Evolutionary conservation across 2,329 filamentous ascomycete genomes (phyloP).

Genomic region (Phyllosticta ampelicida): DNA sequence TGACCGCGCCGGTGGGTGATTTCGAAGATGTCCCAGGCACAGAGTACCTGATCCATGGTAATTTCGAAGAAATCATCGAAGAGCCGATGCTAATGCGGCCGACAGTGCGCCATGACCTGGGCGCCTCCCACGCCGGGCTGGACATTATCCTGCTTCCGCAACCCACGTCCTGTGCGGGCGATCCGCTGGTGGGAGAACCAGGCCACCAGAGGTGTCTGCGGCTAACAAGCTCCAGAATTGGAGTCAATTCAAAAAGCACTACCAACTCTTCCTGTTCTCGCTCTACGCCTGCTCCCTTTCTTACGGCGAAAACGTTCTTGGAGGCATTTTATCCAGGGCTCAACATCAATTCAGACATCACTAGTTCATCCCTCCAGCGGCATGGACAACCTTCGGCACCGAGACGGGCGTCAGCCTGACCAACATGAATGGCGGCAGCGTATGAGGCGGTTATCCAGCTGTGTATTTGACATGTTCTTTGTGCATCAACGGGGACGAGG

Average conservation of each 20-base stretch:
- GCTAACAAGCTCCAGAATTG: slow-evolving; percentile 16
- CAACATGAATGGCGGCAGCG: slow-evolving; percentile 32
- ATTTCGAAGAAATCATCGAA: not conserved
- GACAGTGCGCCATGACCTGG: slow-evolving; percentile 6
- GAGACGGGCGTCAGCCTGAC: slow-evolving; percentile 28
- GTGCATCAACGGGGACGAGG: slow-evolving; percentile 28
- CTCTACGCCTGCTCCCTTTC: slow-evolving; percentile 32
- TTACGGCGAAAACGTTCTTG: slow-evolving; percentile 32
- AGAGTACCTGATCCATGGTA: slow-evolving; percentile 23
- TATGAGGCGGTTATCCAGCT: slow-evolving; percentile 31
- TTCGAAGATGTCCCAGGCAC: slow-evolving; percentile 22
- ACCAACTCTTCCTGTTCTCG: slow-evolving; percentile 29
- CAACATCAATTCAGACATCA: not conserved
- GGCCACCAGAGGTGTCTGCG: too few relatives aligned
- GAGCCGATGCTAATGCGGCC: not conserved
- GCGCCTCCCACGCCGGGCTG: slow-evolving; percentile 14
- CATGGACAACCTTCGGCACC: slow-evolving; percentile 31
- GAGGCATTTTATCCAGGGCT: slow-evolving; percentile 8
- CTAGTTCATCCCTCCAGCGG: slow-evolving; percentile 15
- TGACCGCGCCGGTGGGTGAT: not conserved
- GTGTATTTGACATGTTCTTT: slow-evolving; percentile 33
- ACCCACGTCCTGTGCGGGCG: slow-evolving; percentile 19
- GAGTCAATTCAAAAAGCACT: slow-evolving; percentile 29
- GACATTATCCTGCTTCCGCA: slow-evolving; percentile 25
- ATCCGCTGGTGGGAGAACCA: slow-evolving; percentile 17